These are phyloP conservation scores for Penicillium canariense DNA, from an alignment of 495 filamentous ascomycete species.

Conservation along the genomic window DNA sequence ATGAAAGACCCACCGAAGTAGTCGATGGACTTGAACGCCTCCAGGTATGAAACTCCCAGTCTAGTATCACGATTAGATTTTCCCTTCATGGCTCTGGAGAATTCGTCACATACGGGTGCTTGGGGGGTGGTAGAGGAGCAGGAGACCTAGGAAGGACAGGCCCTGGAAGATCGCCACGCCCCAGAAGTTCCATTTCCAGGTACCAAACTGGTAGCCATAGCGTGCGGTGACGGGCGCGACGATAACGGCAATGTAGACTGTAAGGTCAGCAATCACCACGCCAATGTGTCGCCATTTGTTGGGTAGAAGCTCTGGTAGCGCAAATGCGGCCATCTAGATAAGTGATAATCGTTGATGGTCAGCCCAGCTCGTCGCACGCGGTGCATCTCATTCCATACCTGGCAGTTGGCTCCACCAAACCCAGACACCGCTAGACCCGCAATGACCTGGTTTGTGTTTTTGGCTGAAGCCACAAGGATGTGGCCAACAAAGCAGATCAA, in stretches of 20 bases:
- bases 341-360: no score
- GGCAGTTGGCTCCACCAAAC: constrained; percentile 27
- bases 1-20: constrained; percentile 16
- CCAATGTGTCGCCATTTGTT: constrained; percentile 30
- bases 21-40: constrained; percentile 26
- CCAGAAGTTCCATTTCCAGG: constrained; percentile 28
- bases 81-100: no score
- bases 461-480: constrained; percentile 24
- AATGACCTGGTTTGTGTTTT: constrained; percentile 23
- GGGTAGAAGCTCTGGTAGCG: constrained; percentile 27
- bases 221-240: constrained; percentile 26
- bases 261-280: constrained; percentile 26
- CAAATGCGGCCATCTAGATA: constrained; percentile 31
- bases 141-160: constrained; percentile 21
- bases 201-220: constrained; percentile 22
- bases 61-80: not conserved
- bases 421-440: constrained; percentile 22
- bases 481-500: constrained; percentile 26
- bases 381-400: constrained; percentile 17
- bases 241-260: constrained; percentile 28
- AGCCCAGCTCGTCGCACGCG: no score
- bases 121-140: constrained; percentile 26
- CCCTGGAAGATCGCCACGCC: constrained; percentile 25
- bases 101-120: constrained; percentile 29
- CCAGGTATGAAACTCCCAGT: constrained; percentile 17